Evolutionary conservation across 2,329 filamentous ascomycete species (phyloP).

Genomic region (Ciborinia camelliae): DNA sequence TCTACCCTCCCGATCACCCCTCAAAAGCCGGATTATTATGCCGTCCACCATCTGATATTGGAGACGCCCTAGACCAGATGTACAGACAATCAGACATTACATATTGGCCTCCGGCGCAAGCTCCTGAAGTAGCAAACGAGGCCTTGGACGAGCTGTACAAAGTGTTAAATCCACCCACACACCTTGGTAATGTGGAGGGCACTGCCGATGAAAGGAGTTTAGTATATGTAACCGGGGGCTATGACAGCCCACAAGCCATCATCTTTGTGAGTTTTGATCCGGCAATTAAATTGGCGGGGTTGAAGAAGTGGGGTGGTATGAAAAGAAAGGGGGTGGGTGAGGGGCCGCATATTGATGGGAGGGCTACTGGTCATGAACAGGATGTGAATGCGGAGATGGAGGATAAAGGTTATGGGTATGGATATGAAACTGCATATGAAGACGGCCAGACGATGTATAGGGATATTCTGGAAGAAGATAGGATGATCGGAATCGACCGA

Average conservation of each 20-base stretch:
- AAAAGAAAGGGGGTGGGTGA: conserved; percentile 28
- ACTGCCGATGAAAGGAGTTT: conserved; percentile 47
- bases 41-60: conserved; percentile 21
- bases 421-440: neutral
- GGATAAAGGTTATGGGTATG: neutral
- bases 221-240: conserved; percentile 43
- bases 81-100: conserved; percentile 27
- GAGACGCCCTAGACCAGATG: conserved; percentile 29
- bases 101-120: conserved; percentile 40
- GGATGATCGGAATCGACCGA: conserved; percentile 26
- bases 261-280: conserved; percentile 47
- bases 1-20: conserved; percentile 4
- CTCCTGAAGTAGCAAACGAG: conserved; percentile 26
- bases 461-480: conserved; percentile 26
- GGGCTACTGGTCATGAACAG: conserved; percentile 24
- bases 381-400: neutral
- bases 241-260: conserved; percentile 36
- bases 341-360: conserved; percentile 32
- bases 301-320: conserved; percentile 31
- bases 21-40: conserved; percentile 23
- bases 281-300: conserved; percentile 36
- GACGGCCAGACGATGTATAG: conserved; percentile 11
- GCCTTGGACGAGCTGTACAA: conserved; percentile 39
- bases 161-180: conserved; percentile 42
- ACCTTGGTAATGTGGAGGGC: conserved; percentile 41